A percentile compares a stretch with the other conserved stretches of the same genome.
phyloP scores from a whole-genome alignment of 768 basidiomycete genomes.

The Podaxis sp. region DNA sequence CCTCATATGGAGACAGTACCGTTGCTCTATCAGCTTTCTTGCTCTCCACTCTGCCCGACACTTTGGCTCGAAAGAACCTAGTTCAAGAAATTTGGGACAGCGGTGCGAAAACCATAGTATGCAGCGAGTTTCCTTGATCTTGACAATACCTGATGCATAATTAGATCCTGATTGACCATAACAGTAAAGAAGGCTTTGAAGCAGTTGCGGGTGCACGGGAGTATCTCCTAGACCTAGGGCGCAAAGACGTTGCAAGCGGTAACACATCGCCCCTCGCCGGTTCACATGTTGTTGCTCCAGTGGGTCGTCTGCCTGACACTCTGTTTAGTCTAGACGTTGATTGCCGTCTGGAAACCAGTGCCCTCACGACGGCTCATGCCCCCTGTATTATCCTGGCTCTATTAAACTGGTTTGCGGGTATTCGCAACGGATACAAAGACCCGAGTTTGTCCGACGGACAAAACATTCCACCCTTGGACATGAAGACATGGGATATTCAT shows the following conservation, averaged over 20 bases:
- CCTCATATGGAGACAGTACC: slow-evolving; percentile 44
- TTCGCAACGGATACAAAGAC: slow-evolving; percentile 84
- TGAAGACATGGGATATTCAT: slow-evolving; percentile 87
- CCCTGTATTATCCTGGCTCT: slow-evolving; percentile 61
- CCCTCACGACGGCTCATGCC: slow-evolving; percentile 87
- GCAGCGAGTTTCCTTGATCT: slow-evolving; percentile 6
- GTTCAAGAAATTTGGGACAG: slow-evolving; percentile 91
- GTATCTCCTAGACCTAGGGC: slow-evolving; percentile 63
- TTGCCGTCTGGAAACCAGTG: slow-evolving; percentile 48
- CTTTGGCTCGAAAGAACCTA: slow-evolving; percentile 60
- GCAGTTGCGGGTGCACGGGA: slow-evolving; percentile 77
- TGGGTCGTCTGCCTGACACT: slow-evolving; percentile 34
- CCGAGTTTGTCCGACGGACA: slow-evolving; percentile 80
- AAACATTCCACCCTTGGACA: slow-evolving; percentile 86
- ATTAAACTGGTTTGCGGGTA: slow-evolving; percentile 72
- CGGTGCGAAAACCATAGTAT: slow-evolving; percentile 80
- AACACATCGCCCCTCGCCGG: slow-evolving; percentile 42
- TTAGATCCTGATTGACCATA: slow-evolving; percentile 87
- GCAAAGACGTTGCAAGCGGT: slow-evolving; percentile 50
- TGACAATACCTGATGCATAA: slow-evolving; percentile 3
- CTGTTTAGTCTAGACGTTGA: neutral
- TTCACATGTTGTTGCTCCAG: slow-evolving; percentile 86
- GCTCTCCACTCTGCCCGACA: slow-evolving; percentile 68
- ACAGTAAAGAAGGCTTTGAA: slow-evolving; percentile 72
- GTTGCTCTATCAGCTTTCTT: slow-evolving; percentile 86